Conservation (phyloP, 2,329 filamentous ascomycete species). For the Xylaria sp. region DNA sequence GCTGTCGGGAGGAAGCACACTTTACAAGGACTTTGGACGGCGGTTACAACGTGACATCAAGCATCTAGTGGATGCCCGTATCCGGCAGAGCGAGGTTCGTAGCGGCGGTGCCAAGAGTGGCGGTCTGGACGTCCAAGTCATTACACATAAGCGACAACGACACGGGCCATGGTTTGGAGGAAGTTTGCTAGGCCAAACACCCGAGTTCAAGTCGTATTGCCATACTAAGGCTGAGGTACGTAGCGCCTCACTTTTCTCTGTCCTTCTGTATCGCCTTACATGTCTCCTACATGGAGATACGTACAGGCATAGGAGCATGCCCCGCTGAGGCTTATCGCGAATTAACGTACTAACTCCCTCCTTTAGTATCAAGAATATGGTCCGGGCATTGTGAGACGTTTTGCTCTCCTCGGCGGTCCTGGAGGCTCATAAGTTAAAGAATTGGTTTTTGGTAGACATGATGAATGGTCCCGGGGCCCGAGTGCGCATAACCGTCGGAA, state of each 20-base stretch:
- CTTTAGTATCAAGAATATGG: constrained; percentile 87
- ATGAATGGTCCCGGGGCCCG: neutral
- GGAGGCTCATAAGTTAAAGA: constrained; percentile 58
- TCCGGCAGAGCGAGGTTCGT: constrained; percentile 83
- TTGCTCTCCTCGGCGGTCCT: constrained; percentile 87
- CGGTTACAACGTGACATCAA: constrained; percentile 95
- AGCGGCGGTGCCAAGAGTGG: constrained; percentile 91
- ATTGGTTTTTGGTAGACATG: neutral
- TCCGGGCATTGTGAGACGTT: constrained; percentile 89
- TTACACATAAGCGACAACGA: constrained; percentile 93
- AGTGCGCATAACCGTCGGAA: neutral
- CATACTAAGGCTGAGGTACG: constrained; percentile 78
- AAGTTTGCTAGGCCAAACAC: constrained; percentile 91
- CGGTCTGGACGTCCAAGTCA: constrained; percentile 92
- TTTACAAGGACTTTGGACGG: constrained; percentile 98
- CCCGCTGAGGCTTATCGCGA: too few species aligned
- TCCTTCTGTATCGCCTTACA: neutral
- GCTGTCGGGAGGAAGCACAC: constrained; percentile 88
- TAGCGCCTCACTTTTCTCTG: constrained; percentile 22
- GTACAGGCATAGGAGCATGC: too few species aligned
- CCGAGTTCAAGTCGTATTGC: constrained; percentile 97
- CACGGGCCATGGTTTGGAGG: constrained; percentile 99
- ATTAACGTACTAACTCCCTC: neutral
- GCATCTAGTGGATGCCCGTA: constrained; percentile 87
- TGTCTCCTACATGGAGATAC: neutral